These are phyloP conservation scores for Lentinus brumalis DNA, from an alignment of 768 basidiomycete genomes.

Conservation along the genomic window DNA sequence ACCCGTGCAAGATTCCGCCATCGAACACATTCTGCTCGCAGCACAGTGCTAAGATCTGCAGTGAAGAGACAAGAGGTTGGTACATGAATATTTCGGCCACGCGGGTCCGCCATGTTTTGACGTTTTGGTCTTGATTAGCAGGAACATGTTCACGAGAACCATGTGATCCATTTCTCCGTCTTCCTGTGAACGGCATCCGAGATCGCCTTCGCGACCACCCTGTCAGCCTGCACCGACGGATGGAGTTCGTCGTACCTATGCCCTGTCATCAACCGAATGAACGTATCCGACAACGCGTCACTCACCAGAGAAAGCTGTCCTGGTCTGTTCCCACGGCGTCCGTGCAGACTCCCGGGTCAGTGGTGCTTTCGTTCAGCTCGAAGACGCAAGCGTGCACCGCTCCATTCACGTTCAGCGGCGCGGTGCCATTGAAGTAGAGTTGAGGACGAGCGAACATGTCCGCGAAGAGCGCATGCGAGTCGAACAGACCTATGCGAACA, in stretches of 20 bases:
- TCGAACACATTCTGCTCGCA: too few relatives aligned
- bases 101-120: too few relatives aligned
- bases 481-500: conserved; percentile 49
- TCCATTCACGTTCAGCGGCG: conserved; percentile 59
- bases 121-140: neutral
- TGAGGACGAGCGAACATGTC: conserved; percentile 57
- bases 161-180: conserved; percentile 48
- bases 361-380: conserved; percentile 35
- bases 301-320: conserved; percentile 61
- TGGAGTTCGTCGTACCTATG: conserved; percentile 57
- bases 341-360: conserved; percentile 36
- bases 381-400: conserved; percentile 51
- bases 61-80: too few relatives aligned
- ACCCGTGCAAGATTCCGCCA: too few relatives aligned
- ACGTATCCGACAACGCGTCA: conserved; percentile 23
- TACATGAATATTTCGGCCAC: too few relatives aligned
- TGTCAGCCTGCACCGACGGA: conserved; percentile 58
- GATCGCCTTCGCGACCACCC: conserved; percentile 57
- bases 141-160: conserved; percentile 35
- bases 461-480: conserved; percentile 60
- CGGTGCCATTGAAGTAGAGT: conserved; percentile 64
- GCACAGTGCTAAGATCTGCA: too few relatives aligned
- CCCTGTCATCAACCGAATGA: neutral
- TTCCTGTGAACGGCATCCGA: conserved; percentile 47
- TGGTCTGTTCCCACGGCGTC: conserved; percentile 43